These are phyloP conservation scores for Aquilaria agallochum DNA, from an alignment of 441 rosid species.

Conservation along the genomic window DNA sequence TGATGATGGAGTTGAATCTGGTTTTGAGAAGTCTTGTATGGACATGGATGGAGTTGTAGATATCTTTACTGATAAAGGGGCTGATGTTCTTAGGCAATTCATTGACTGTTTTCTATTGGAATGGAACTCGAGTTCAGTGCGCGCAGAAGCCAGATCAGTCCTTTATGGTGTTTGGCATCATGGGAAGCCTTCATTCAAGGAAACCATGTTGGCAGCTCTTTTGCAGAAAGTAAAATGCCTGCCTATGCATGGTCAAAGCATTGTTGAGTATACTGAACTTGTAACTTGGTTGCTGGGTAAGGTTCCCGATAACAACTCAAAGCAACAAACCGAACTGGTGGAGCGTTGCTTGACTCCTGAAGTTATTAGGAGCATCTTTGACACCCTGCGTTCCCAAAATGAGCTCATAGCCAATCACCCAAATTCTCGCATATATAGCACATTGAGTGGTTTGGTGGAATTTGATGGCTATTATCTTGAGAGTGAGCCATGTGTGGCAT, in stretches of 20 bases:
- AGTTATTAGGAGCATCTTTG: conserved; percentile 82
- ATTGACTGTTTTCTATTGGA: conserved; percentile 94
- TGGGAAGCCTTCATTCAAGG: conserved; percentile 87
- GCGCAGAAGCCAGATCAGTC: conserved; percentile 89
- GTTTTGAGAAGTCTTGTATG: conserved; percentile 79
- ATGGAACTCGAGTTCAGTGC: conserved; percentile 98
- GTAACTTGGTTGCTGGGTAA: conserved; percentile 85
- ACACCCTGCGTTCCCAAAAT: conserved; percentile 93
- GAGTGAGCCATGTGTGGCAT: conserved; percentile 99
- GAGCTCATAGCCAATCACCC: conserved; percentile 99
- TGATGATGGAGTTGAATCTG: conserved; percentile 91
- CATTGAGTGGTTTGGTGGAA: conserved; percentile 95
- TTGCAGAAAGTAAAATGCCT: conserved; percentile 74
- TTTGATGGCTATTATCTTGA: conserved; percentile 99
- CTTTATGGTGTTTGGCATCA: conserved; percentile 99
- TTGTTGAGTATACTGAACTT: conserved; percentile 96
- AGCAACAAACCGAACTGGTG: conserved; percentile 75
- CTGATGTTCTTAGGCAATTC: conserved; percentile 86
- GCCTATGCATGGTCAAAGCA: conserved; percentile 98
- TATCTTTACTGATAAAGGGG: conserved; percentile 76
- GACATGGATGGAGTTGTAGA: conserved; percentile 95
- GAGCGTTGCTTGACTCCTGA: conserved; percentile 89
- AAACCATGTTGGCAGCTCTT: conserved; percentile 64
- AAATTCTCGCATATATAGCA: conserved; percentile 96
- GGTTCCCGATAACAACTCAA: conserved; percentile 75